Conservation (phyloP, 805 yeast species). For the Lachancea quebecensis region DNA sequence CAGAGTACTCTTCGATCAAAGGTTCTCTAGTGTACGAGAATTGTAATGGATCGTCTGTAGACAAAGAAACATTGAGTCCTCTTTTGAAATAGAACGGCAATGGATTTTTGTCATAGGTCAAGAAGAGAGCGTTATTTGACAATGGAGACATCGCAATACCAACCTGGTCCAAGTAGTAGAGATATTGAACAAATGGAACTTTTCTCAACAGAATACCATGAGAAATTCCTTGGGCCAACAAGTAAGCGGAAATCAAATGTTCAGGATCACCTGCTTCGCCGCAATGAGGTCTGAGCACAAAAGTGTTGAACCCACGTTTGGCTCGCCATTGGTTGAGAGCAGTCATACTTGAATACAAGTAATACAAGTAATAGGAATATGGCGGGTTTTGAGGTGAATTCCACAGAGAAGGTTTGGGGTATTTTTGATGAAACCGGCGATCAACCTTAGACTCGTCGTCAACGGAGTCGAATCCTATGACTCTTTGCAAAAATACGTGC, state of each 20-base stretch:
- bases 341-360: constrained; percentile 78
- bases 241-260: constrained; percentile 82
- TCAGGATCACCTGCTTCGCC: constrained; percentile 99
- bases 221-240: constrained; percentile 86
- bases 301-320: constrained; percentile 70
- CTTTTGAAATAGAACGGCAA: constrained; percentile 84
- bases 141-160: constrained; percentile 98
- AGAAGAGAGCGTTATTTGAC: constrained; percentile 90
- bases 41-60: constrained; percentile 97
- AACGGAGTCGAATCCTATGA: constrained; percentile 95
- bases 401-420: constrained; percentile 86
- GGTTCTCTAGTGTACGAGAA: constrained; percentile 97
- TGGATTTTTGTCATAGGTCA: constrained; percentile 96
- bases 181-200: constrained; percentile 89
- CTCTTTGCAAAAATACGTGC: constrained; percentile 82
- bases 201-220: constrained; percentile 93
- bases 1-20: constrained; percentile 93
- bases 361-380: constrained; percentile 91
- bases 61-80: constrained; percentile 88
- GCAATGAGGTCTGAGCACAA: constrained; percentile 94
- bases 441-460: constrained; percentile 96
- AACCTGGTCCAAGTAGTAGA: constrained; percentile 88
- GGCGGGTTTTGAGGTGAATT: constrained; percentile 78
- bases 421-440: constrained; percentile 71
- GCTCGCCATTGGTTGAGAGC: constrained; percentile 80